A percentile compares a stretch with the other conserved stretches of the same genome.
Evolutionary conservation across 2,329 filamentous ascomycete species (phyloP).

Genomic region (Leptoxyphium fumago): DNA sequence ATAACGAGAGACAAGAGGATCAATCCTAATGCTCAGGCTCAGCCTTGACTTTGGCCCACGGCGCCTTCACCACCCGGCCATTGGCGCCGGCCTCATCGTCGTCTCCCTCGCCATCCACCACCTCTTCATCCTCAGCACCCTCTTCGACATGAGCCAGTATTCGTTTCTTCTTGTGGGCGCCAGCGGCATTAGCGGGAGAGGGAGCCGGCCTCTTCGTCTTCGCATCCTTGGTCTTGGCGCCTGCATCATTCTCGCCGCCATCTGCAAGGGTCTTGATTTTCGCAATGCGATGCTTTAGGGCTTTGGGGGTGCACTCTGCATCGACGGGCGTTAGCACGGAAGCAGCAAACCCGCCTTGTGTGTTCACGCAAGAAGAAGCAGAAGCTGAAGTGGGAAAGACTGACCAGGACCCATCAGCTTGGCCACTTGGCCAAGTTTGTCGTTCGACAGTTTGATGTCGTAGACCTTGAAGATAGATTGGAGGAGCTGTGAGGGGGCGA

Average conservation of each 20-base stretch:
- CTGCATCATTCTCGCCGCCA: constrained; percentile 2
- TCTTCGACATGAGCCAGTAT: too few species aligned
- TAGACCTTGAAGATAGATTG: constrained; percentile 14
- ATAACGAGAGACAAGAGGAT: too few species aligned
- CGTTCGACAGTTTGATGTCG: constrained; percentile 14
- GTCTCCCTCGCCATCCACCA: too few species aligned
- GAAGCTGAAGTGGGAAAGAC: not conserved
- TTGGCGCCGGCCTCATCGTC: too few species aligned
- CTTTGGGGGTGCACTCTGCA: constrained; percentile 18
- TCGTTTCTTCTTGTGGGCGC: too few species aligned
- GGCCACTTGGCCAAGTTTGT: constrained; percentile 12
- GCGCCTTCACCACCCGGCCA: too few species aligned
- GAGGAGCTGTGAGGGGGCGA: constrained; percentile 11
- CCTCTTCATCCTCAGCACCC: too few species aligned
- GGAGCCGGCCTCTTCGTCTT: not conserved
- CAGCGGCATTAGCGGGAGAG: not conserved
- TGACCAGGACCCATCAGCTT: constrained; percentile 15
- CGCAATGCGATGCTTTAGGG: constrained; percentile 16
- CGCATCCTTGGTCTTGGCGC: not conserved
- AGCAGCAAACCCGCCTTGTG: not conserved
- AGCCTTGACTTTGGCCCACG: too few species aligned
- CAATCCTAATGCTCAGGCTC: too few species aligned
- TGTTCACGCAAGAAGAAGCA: not conserved
- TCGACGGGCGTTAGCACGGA: not conserved
- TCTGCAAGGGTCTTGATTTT: constrained; percentile 9